A percentile compares a stretch with the other conserved stretches of the same genome.
Evolutionary conservation across 768 basidiomycete genomes (phyloP).

Genomic region (Dentipellis fragilis): DNA sequence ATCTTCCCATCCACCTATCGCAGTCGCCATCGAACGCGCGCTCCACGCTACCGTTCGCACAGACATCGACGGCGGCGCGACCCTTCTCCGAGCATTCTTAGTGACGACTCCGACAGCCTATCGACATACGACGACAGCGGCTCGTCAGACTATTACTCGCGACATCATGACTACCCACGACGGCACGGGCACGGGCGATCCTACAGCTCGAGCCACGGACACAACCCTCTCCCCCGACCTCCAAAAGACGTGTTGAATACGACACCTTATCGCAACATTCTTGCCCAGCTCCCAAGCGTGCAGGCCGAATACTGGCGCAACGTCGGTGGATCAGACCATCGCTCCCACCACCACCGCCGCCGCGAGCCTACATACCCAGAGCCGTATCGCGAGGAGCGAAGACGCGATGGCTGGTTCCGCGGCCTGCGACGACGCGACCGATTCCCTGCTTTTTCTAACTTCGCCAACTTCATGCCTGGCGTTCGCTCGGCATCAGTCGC

Average conservation of each 20-base stretch:
- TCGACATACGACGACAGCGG: background rate
- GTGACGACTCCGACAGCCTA: background rate
- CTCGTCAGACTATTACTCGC: background rate
- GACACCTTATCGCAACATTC: background rate
- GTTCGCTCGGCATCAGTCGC: background rate
- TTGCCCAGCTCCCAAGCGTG: background rate
- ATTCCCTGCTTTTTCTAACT: background rate
- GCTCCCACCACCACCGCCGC: background rate
- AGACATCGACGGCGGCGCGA: background rate
- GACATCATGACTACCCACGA: background rate
- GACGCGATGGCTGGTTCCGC: constrained; percentile 4
- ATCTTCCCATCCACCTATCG: background rate
- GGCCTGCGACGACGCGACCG: background rate
- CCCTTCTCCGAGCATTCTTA: background rate
- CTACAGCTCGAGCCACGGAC: background rate
- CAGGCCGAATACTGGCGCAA: background rate
- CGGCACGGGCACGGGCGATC: background rate
- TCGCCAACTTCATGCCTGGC: background rate
- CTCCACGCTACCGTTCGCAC: background rate
- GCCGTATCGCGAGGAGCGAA: background rate
- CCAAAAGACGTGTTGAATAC: background rate
- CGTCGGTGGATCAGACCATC: background rate
- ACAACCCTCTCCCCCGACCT: background rate
- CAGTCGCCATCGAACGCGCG: background rate
- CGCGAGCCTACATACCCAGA: background rate